Evolutionary conservation across 1,284 basidiomycete genomes (phyloP).

Genomic region (Agroathelia rolfsii): DNA sequence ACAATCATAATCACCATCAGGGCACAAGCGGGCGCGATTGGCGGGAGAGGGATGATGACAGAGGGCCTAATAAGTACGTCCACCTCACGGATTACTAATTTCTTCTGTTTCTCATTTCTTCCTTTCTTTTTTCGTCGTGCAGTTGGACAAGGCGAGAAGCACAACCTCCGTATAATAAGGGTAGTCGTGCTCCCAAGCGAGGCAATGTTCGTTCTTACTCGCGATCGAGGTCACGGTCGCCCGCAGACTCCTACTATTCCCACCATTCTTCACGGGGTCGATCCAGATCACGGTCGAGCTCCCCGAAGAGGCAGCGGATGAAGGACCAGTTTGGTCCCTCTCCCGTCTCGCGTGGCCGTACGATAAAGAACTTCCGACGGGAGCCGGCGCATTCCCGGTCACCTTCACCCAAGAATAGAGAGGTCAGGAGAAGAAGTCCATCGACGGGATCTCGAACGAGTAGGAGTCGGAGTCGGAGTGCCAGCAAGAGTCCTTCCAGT

Average conservation of each 20-base stretch:
- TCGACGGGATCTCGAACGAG: slow-evolving; percentile 39
- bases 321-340: slow-evolving; percentile 25
- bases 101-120: slow-evolving; percentile 9
- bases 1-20: slow-evolving; percentile 31
- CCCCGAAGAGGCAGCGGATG: slow-evolving; percentile 40
- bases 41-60: slow-evolving; percentile 42
- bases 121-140: slow-evolving; percentile 10
- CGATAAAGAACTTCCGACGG: too few species aligned
- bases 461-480: slow-evolving; percentile 42
- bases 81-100: too few species aligned
- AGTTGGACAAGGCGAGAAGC: slow-evolving; percentile 45
- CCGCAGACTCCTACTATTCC: slow-evolving; percentile 53
- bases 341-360: slow-evolving; percentile 26
- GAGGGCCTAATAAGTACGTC: slow-evolving; percentile 61
- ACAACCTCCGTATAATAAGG: slow-evolving; percentile 26
- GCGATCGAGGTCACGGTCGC: slow-evolving; percentile 48
- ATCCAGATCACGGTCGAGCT: slow-evolving; percentile 50
- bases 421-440: slow-evolving; percentile 29
- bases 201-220: slow-evolving; percentile 41
- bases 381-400: too few species aligned
- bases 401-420: slow-evolving; percentile 16
- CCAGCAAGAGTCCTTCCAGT: slow-evolving; percentile 38
- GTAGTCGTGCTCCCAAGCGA: slow-evolving; percentile 14
- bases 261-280: slow-evolving; percentile 53
- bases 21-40: too few species aligned